Evolutionary conservation across 1,139 yeast genomes (phyloP).

Genomic region (Wickerhamomyces sp.): DNA sequence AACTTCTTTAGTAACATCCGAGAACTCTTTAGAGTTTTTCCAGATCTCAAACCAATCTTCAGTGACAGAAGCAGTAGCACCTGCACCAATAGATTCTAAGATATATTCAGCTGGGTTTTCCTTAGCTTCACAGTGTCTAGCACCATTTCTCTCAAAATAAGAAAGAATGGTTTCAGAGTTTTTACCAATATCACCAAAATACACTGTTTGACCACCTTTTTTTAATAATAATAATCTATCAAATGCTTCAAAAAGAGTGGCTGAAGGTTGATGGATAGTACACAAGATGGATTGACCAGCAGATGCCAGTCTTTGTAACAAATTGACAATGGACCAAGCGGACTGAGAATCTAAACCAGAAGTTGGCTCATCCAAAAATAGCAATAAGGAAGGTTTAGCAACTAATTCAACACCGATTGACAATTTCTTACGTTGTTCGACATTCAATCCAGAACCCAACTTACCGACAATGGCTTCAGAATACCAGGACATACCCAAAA

Average conservation of each 20-base stretch:
- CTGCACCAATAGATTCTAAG: slow-evolving; percentile 58
- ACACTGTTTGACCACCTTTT: slow-evolving; percentile 49
- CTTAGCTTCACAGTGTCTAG: slow-evolving; percentile 33
- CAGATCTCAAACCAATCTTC: slow-evolving; percentile 45
- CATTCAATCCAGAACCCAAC: slow-evolving; percentile 51
- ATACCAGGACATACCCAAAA: slow-evolving; percentile 61
- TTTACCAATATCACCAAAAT: slow-evolving; percentile 57
- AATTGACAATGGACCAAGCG: slow-evolving; percentile 50
- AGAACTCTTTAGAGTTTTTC: slow-evolving; percentile 32
- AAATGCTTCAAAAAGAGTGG: slow-evolving; percentile 42
- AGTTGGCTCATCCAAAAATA: slow-evolving; percentile 82
- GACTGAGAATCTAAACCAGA: slow-evolving; percentile 79
- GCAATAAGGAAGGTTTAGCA: slow-evolving; percentile 68
- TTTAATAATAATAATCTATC: slow-evolving; percentile 36
- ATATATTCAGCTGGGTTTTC: slow-evolving; percentile 63
- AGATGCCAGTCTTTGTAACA: slow-evolving; percentile 39
- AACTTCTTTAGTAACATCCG: slow-evolving; percentile 25
- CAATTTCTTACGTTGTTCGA: slow-evolving; percentile 66
- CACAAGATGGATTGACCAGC: slow-evolving; percentile 53
- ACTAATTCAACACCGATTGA: slow-evolving; percentile 79
- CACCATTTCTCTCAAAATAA: slow-evolving; percentile 50
- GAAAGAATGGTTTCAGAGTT: slow-evolving; percentile 40
- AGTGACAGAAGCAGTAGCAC: slow-evolving; percentile 41
- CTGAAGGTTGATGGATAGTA: slow-evolving; percentile 55
- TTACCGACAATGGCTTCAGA: slow-evolving; percentile 74